Base-by-base conservation (phyloP, 2,329 filamentous ascomycete species). In the Diaporthe velutina region DNA sequence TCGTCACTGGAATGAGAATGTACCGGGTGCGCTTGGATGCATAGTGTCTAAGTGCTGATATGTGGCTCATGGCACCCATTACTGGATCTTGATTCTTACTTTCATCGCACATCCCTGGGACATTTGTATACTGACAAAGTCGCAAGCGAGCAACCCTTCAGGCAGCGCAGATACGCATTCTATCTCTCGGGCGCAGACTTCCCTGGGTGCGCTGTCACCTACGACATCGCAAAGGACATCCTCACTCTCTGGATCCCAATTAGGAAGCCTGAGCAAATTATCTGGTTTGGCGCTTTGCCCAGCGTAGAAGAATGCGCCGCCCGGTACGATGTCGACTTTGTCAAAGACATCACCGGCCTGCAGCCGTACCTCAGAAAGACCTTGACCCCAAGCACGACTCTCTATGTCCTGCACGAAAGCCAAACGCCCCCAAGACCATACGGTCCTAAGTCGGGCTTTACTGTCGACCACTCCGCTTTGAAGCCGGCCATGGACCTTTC, bases 401-500 rank as follows among this genome's bases (percentile, higher is more conserved):
- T 89, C 19, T 89, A 84, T 75, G 77, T 90, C 71, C 75, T 89
- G 76, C 81, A 88, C 79, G 70, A 78, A 3, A 75, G 79, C 64
- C 81, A 83, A 76, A 71, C 73, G 8, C 82, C 81, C 1, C 58
- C 67, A 15, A 66, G 61, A 52, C 66, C 64, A n/a, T 40, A 40
- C 33, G 64, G 64, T 8, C 64, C 48, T 22, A 8, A 45, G 7
- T 68, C 64, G 5, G 45, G 64, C 22, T 68, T 68, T 40, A 68
- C 33, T 22, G 83, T 92, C 76, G 87, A 93, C 81, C 82, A 83
- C 57, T 81, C 82, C 19, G 84, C 83, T 13, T 87, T 98, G 13
- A 89, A 89, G 77, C 88, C 89, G 1, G 94, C 94, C 67, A 96
- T 98, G 84, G 93, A 98, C 80, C 89, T 91, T 72, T 93, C 93